Evolutionary conservation across 306 rosid genomes (phyloP), one percentile per base, ranked within the genome.

Genomic region (Parietaria judaica): DNA sequence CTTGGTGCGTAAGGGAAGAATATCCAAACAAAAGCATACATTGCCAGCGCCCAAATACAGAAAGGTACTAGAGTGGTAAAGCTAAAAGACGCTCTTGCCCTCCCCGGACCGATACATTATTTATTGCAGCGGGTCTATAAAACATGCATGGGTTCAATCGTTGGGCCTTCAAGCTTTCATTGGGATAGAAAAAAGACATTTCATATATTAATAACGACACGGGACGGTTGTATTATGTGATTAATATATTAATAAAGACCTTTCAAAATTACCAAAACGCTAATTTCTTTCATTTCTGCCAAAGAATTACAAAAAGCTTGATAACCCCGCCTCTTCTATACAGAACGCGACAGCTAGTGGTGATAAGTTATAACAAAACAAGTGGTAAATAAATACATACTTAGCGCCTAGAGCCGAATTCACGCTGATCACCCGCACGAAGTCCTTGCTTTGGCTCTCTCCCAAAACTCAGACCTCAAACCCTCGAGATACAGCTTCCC

Each of bases 401-500:
- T 70, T 52, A 64, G 50, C 74, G 31, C 45, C 49, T 37, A 34
- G 50, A 51, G 7, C 60, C 68, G 62, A 46, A 73, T 81, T 66
- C 64, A 81, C 78, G 74, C 46, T 68, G 74, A 69, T 77, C 78
- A 72, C 31, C 78, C 90, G 70, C 83, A 76, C 66, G 84, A 64
- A 57, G 80, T 67, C 69, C 74, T 78, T 57, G 74, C 65, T 71
- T 64, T 80, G 70, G 73, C 86, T 76, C 85, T 86, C 74, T 80
- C 92, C 95, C 94, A 79, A 68, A 78, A 80, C 39, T 72, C 54
- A 8, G 86, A 66, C 79, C 79, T 80, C 65, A 66, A 74, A 70
- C 67, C 88, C 54, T 84, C 95, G 35, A 77, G 62, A 57, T 89
- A 84, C 1, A 84, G 78, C 74, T 92, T 92, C 63, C 89, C 88